Percentiles rank a stretch among this genome's conserved stretches.
These are phyloP conservation scores for Sanguinoderma infundibulare DNA, from an alignment of 1,284 basidiomycete genomes.

Conservation along the genomic window DNA sequence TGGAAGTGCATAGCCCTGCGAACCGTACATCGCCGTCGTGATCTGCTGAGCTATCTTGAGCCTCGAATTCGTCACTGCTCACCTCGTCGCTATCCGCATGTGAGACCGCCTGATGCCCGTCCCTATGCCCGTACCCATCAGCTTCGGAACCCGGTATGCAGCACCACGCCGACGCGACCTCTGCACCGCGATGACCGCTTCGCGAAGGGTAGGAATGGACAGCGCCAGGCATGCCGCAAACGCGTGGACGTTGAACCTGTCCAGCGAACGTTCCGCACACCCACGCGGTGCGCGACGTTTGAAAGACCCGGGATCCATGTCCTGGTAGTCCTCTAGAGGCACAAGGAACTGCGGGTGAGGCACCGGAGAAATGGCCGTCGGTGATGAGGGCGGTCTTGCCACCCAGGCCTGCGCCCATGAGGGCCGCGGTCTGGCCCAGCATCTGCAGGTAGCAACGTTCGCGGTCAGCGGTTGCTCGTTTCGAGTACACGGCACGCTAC, in stretches of 20 bases:
- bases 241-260: not conserved
- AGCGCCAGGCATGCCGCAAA: not conserved
- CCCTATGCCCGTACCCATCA: too few species aligned
- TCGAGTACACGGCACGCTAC: conserved; percentile 32
- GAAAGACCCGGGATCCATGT: too few species aligned
- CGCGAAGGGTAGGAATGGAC: not conserved
- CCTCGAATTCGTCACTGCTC: too few species aligned
- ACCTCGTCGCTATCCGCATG: not conserved
- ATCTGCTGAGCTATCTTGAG: too few species aligned
- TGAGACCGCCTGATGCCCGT: not conserved
- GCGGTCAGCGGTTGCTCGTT: not conserved
- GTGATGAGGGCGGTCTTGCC: conserved; percentile 93
- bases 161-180: not conserved
- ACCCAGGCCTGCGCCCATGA: conserved; percentile 93
- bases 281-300: not conserved
- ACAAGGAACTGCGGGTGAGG: conserved; percentile 43
- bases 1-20: too few species aligned
- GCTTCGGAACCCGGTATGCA: not conserved
- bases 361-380: conserved; percentile 95
- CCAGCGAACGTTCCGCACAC: not conserved
- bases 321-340: not conserved
- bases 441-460: conserved; percentile 37
- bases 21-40: too few species aligned
- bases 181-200: not conserved
- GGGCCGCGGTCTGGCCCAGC: conserved; percentile 83